Evolutionary conservation across 495 filamentous ascomycete species (phyloP).

Genomic region (Copromyces sp.): DNA sequence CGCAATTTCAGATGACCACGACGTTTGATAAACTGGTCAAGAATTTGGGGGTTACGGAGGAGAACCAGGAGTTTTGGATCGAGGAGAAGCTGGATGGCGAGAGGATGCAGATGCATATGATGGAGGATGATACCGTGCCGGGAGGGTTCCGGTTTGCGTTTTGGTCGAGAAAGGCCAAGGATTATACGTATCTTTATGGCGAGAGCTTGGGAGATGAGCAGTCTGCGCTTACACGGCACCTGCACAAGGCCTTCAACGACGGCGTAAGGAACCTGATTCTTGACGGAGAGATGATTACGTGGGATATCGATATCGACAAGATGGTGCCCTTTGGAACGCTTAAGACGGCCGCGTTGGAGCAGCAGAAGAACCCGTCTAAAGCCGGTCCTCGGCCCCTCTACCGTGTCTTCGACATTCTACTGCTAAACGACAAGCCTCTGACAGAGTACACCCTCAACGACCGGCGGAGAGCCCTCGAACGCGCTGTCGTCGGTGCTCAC

Average conservation of each 20-base stretch:
- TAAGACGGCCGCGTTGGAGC: slow-evolving; percentile 79
- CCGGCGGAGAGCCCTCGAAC: slow-evolving; percentile 63
- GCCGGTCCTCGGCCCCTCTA: slow-evolving; percentile 72
- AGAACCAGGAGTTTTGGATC: slow-evolving; percentile 80
- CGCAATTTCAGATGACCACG: slow-evolving; percentile 80
- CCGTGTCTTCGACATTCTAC: slow-evolving; percentile 79
- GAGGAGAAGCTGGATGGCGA: slow-evolving; percentile 98
- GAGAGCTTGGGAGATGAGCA: slow-evolving; percentile 63
- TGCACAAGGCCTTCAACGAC: slow-evolving; percentile 66
- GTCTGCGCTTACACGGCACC: slow-evolving; percentile 67
- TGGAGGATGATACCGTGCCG: slow-evolving; percentile 50
- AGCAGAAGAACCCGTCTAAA: slow-evolving; percentile 65
- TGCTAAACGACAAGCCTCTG: slow-evolving; percentile 70
- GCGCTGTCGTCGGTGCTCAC: slow-evolving; percentile 51
- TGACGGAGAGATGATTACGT: slow-evolving; percentile 98
- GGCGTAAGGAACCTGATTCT: slow-evolving; percentile 77
- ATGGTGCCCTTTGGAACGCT: slow-evolving; percentile 86
- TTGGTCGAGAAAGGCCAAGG: slow-evolving; percentile 94
- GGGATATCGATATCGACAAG: slow-evolving; percentile 81
- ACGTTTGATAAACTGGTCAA: slow-evolving; percentile 74
- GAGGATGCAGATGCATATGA: slow-evolving; percentile 94
- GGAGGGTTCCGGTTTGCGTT: slow-evolving; percentile 73
- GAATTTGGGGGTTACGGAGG: slow-evolving; percentile 57
- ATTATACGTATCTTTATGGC: slow-evolving; percentile 94
- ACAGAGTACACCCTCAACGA: slow-evolving; percentile 78